Percentiles rank a stretch among this genome's conserved stretches.
Conservation (phyloP, 1,284 basidiomycete genomes). For the Heterobasidion occidentale region DNA sequence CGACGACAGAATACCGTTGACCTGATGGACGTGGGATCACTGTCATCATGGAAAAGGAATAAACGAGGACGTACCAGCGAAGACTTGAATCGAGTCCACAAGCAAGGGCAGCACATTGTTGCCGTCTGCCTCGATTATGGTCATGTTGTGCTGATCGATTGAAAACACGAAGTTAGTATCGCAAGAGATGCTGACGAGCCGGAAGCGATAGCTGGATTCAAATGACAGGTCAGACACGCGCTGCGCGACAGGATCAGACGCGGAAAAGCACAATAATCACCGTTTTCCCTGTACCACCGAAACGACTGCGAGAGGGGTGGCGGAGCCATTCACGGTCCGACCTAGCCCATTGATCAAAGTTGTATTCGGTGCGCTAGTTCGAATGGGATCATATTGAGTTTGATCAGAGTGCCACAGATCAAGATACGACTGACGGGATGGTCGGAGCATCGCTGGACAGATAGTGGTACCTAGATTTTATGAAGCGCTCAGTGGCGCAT, state of each 20-base stretch:
- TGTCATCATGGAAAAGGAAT: not conserved
- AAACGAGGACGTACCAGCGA: constrained; percentile 15
- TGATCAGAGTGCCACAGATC: too few species aligned
- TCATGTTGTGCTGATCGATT: constrained; percentile 34
- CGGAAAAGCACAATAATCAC: constrained; percentile 15
- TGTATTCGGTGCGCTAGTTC: constrained; percentile 19
- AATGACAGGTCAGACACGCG: not conserved
- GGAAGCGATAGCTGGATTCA: constrained; percentile 25
- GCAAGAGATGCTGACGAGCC: constrained; percentile 27
- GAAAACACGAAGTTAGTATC: constrained; percentile 28
- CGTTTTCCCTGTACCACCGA: constrained; percentile 21
- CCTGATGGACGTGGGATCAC: constrained; percentile 13
- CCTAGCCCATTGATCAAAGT: constrained; percentile 43
- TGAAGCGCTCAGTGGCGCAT: not conserved
- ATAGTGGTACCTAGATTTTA: constrained; percentile 7
- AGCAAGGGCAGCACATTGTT: constrained; percentile 27
- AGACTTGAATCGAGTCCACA: constrained; percentile 31
- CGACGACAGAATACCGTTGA: constrained; percentile 31
- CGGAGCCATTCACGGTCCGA: constrained; percentile 25
- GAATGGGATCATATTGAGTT: not conserved
- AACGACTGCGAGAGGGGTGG: constrained; percentile 24
- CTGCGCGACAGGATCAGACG: not conserved
- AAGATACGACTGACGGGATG: not conserved
- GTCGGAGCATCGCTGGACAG: not conserved
- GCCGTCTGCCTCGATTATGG: constrained; percentile 45